Percentiles rank a stretch among this genome's conserved stretches.
Conservation (phyloP, 805 yeast species). For the Trichomonascus vanleenenianus region DNA sequence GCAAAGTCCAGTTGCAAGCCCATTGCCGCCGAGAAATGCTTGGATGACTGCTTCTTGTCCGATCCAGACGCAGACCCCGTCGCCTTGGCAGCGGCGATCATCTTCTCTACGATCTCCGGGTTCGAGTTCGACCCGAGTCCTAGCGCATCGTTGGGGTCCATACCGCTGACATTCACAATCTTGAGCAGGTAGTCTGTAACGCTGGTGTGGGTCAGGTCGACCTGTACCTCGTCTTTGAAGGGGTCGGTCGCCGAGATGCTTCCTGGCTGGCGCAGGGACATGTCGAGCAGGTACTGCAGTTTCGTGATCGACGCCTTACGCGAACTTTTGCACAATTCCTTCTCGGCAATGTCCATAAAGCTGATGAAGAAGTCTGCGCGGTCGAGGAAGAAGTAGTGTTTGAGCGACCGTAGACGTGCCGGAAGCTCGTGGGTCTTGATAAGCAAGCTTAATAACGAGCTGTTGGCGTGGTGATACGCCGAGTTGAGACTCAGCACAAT, state of each 20-base stretch:
- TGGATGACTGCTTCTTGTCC: constrained; percentile 17
- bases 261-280: constrained; percentile 33
- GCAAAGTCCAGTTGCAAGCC: constrained; percentile 32
- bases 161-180: constrained; percentile 29
- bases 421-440: constrained; percentile 52
- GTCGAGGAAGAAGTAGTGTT: constrained; percentile 49
- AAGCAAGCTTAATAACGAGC: constrained; percentile 46
- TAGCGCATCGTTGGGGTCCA: constrained; percentile 23
- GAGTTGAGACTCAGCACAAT: constrained; percentile 49
- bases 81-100: constrained; percentile 12
- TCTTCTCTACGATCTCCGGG: constrained; percentile 10
- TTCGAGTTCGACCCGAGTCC: constrained; percentile 6
- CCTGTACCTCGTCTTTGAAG: constrained; percentile 28
- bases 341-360: constrained; percentile 43
- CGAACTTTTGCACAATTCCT: constrained; percentile 44
- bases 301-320: constrained; percentile 22
- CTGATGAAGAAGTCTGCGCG: constrained; percentile 43
- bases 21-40: constrained; percentile 23
- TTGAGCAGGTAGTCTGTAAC: constrained; percentile 30
- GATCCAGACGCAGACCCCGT: constrained; percentile 3
- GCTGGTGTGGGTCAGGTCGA: constrained; percentile 25
- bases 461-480: constrained; percentile 64
- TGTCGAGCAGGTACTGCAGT: constrained; percentile 32
- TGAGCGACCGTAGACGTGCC: constrained; percentile 41
- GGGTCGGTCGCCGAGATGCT: constrained; percentile 31